Base-by-base conservation (phyloP, 257 asterid genomes). In the Salvia splendens region DNA sequence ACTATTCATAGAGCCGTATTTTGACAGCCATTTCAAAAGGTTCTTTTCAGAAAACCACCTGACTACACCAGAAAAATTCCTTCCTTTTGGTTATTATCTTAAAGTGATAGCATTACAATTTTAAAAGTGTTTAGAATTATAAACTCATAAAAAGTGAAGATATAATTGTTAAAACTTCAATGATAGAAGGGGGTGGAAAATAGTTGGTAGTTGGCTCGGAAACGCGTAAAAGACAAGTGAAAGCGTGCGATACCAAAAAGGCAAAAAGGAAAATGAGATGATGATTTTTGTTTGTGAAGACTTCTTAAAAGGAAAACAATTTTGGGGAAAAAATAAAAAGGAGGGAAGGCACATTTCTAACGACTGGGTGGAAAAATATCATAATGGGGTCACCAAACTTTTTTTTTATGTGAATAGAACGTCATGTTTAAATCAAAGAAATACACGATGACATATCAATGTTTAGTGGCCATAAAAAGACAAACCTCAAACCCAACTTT, bases 201-300 rank as follows among this genome's bases (percentile, higher is more conserved):
- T 81, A 83, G 81, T 67, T 41, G 64, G 52, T 52, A 54, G 35
- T 67, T 72, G 76, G 75, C 80, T 81, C 85, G 78, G 79, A 81
- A 80, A 87, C 86, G 93, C 91, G 93, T 85, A 80, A 81, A 83
- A 82, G 93, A 85, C 73, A 82, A 87, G 96, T 78, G 83, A 89
- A 80, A 85, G 95, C 95, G 93, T 89, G 96, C 95, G 95, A 78
- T 80, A 52, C 68, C 75, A 76, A 89, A 89, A 89, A 86, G 90
- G 83, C 60, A 15, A 72, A 79, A 75, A 69, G 77, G 72, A 61
- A 79, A 71, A 74, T 57, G 72, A 82, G 83, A 88, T 81, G 74
- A 74, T 82, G 78, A 77, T 73, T 78, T 83, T 77, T 78, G 85
- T 80, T 75, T 73, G 69, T 65, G 40, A 78, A 81, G 86, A 74